phyloP scores from a whole-genome alignment of 23 red algal genomes.

The Pyropia haitanensis region DNA sequence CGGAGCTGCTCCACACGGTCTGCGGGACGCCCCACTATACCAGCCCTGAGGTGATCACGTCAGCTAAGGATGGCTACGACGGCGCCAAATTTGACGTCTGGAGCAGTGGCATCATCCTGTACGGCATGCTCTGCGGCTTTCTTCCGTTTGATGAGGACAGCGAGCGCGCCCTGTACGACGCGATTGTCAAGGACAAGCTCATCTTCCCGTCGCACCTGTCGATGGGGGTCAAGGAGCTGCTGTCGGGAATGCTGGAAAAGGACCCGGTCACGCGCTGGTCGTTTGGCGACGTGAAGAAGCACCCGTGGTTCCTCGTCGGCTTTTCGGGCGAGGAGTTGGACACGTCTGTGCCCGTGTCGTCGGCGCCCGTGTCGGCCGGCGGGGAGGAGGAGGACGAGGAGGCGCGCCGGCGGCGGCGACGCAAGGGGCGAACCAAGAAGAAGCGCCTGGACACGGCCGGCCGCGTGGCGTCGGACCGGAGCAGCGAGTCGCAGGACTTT shows the following conservation, averaged over 20 bases:
- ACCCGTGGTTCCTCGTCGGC: slow-evolving; percentile 66
- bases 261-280: slow-evolving; percentile 49
- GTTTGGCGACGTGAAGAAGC: slow-evolving; percentile 50
- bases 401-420: too few relatives aligned
- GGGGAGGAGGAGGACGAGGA: too few relatives aligned
- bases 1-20: slow-evolving; percentile 55
- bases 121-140: slow-evolving; percentile 60
- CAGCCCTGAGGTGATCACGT: slow-evolving; percentile 64
- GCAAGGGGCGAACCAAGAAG: too few relatives aligned
- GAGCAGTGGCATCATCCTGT: slow-evolving; percentile 88
- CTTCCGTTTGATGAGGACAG: slow-evolving; percentile 77
- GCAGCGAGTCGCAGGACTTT: too few relatives aligned
- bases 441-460: too few relatives aligned
- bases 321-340: slow-evolving; percentile 33
- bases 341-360: too few relatives aligned
- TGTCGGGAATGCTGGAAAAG: slow-evolving; percentile 35
- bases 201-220: slow-evolving; percentile 41
- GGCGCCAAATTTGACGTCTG: slow-evolving; percentile 91
- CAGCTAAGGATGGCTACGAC: slow-evolving; percentile 52
- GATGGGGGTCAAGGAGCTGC: slow-evolving; percentile 20
- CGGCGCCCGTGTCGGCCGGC: too few relatives aligned
- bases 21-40: slow-evolving; percentile 63
- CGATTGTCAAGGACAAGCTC: slow-evolving; percentile 48
- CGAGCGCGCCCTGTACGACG: slow-evolving; percentile 58
- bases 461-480: too few relatives aligned